Conservation (phyloP, 1,139 yeast genomes). For the Yamadazyma friedrichii region DNA sequence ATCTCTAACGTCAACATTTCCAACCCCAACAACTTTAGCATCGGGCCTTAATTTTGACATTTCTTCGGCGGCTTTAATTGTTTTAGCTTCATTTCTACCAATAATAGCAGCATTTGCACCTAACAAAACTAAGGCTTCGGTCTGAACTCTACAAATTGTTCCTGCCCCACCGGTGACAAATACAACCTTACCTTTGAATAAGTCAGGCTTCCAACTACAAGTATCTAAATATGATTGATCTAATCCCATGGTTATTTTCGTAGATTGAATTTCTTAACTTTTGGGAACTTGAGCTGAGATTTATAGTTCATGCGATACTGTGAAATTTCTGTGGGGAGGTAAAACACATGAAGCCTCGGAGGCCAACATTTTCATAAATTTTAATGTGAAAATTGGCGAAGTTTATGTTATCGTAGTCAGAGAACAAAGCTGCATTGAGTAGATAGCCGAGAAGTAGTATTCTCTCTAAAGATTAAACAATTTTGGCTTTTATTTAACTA, state of each 20-base stretch:
- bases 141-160: slow-evolving; percentile 86
- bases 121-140: slow-evolving; percentile 76
- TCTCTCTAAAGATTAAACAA: no score
- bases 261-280: not conserved
- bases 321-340: not conserved
- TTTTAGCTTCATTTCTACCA: slow-evolving; percentile 72
- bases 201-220: slow-evolving; percentile 44
- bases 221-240: slow-evolving; percentile 5
- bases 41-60: slow-evolving; percentile 58
- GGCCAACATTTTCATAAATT: not conserved
- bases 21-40: slow-evolving; percentile 69
- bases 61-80: slow-evolving; percentile 67
- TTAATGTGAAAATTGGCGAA: not conserved
- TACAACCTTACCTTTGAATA: slow-evolving; percentile 82
- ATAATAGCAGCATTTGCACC: slow-evolving; percentile 89
- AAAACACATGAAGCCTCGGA: slow-evolving; percentile 1
- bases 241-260: slow-evolving; percentile 1
- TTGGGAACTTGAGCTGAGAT: not conserved
- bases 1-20: slow-evolving; percentile 77
- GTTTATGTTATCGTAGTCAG: not conserved
- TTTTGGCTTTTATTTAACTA: no score
- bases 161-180: slow-evolving; percentile 98
- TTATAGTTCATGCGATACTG: slow-evolving; percentile 1
- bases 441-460: no score
- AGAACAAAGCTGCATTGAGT: no score